Conservation (phyloP, 495 filamentous ascomycete genomes). For the Talaromyces liani region DNA sequence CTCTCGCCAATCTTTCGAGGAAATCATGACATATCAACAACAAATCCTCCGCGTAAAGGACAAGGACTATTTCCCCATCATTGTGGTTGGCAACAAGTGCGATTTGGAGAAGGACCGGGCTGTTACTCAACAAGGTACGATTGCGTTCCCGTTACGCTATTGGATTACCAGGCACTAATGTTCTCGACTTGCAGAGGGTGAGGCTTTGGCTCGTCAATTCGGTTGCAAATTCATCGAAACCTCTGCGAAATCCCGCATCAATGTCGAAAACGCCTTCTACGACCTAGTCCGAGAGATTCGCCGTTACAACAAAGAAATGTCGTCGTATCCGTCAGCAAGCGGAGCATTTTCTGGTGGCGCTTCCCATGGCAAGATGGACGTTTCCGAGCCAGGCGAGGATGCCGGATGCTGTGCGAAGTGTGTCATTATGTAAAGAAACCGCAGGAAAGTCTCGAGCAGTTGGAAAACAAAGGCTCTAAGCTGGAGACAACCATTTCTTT, state of each 20-base stretch:
- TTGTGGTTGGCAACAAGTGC: constrained; percentile 99
- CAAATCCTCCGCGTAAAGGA: constrained; percentile 98
- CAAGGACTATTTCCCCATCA: constrained; percentile 98
- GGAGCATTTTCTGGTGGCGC: constrained; percentile 53
- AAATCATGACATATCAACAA: constrained; percentile 97
- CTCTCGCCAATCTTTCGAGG: constrained; percentile 93
- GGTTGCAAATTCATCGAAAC: constrained; percentile 98
- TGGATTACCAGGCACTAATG: constrained; percentile 15
- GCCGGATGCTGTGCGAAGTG: constrained; percentile 83
- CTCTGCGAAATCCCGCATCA: constrained; percentile 94
- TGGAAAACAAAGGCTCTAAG: not conserved
- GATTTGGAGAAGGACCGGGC: constrained; percentile 89
- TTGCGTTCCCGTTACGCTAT: not conserved
- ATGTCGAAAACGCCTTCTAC: constrained; percentile 97
- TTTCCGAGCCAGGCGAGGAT: constrained; percentile 61
- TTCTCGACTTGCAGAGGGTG: constrained; percentile 61
- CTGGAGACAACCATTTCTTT: not conserved
- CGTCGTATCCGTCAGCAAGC: constrained; percentile 65
- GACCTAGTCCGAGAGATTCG: constrained; percentile 96
- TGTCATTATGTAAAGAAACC: constrained; percentile 70
- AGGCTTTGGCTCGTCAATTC: constrained; percentile 76
- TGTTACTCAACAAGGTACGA: constrained; percentile 81
- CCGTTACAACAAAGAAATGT: constrained; percentile 96
- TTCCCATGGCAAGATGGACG: constrained; percentile 64
- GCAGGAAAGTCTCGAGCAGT: not conserved